Conservation (phyloP, 2,329 filamentous ascomycete species). For the Aspergillus tamarii region DNA sequence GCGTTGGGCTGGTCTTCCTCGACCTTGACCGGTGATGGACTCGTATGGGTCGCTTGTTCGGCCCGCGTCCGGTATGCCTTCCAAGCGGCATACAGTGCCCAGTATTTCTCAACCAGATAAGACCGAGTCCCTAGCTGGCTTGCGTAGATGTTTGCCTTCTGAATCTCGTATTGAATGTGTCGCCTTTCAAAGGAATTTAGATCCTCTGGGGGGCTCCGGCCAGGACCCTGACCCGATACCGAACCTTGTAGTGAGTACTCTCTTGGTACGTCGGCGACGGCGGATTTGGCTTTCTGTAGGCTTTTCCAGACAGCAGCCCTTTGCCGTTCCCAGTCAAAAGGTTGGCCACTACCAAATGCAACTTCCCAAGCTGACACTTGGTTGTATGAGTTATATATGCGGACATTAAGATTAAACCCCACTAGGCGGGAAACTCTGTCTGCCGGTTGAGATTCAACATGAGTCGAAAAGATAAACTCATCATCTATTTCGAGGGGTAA, state of each 20-base stretch:
- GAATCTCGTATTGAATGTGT: constrained; percentile 77
- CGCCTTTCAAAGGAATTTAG: constrained; percentile 31
- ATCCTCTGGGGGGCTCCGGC: constrained; percentile 28
- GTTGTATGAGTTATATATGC: constrained; percentile 80
- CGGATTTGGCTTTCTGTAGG: constrained; percentile 69
- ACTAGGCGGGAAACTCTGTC: constrained; percentile 71
- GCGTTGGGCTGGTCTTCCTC: constrained; percentile 29
- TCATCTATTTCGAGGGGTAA: constrained; percentile 83
- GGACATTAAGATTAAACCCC: constrained; percentile 79
- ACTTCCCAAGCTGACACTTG: constrained; percentile 77
- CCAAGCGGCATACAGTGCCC: constrained; percentile 72
- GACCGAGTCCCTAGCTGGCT: constrained; percentile 81
- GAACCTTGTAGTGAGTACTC: constrained; percentile 63
- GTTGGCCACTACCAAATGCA: constrained; percentile 75
- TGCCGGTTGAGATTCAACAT: constrained; percentile 70
- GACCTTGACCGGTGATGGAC: constrained; percentile 20
- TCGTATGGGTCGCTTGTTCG: constrained; percentile 16
- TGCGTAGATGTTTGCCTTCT: constrained; percentile 87
- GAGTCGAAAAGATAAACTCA: constrained; percentile 72
- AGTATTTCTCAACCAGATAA: constrained; percentile 85
- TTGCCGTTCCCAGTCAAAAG: constrained; percentile 78
- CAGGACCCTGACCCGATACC: background rate
- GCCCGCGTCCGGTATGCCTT: constrained; percentile 28
- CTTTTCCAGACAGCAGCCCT: constrained; percentile 72
- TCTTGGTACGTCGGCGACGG: constrained; percentile 67